Base-by-base conservation (phyloP, 306 rosid genomes). In the Medicago arabica region DNA sequence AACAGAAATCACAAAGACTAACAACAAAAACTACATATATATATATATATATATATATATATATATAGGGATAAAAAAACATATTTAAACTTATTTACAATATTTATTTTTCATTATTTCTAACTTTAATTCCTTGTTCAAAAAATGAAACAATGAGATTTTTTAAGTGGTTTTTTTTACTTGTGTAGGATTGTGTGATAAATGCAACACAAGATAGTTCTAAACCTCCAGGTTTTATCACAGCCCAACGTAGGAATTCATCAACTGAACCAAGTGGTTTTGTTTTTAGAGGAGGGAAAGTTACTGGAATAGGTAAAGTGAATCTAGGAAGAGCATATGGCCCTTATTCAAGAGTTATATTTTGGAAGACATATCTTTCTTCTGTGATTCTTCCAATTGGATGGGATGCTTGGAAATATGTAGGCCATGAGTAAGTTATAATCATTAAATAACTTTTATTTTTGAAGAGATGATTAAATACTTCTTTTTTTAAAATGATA, bases 261-360 rank as follows among this genome's bases (percentile, higher is more conserved):
- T 0, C 21, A 31, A 28, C 4, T 13, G 67, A 61, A 6, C 18
- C 2, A 61, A 9, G 2, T 31, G 67, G 67, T 61, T 61, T 61
- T 61, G 67, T 60, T 6, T 60, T 60, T 28, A 14, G 17, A 28
- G 9, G 19, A 60, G 67, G 67, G 0, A 0, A 10, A 13, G 11
- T 61, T 60, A 2, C 0, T 60, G 66, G 40, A 8, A n/a, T 14
- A 14, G 67, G 67, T 61, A 31, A 61, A 61, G 41, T 61, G 9
- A 4, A 14, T 7, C 9, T 61, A 14, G 67, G 67, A 31, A 61
- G 43, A 14, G 67, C 67, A 0, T 61, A 12, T 12, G 67, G 19
- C 5, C 41, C 67, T 61, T 61, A 61, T 3, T 31, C 67, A 13
- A 61, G 67, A 61, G 43, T 61, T 31, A 14, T 61, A 61, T 61